Base-by-base conservation (phyloP, 441 rosid species). In the Sinapis alba region DNA sequence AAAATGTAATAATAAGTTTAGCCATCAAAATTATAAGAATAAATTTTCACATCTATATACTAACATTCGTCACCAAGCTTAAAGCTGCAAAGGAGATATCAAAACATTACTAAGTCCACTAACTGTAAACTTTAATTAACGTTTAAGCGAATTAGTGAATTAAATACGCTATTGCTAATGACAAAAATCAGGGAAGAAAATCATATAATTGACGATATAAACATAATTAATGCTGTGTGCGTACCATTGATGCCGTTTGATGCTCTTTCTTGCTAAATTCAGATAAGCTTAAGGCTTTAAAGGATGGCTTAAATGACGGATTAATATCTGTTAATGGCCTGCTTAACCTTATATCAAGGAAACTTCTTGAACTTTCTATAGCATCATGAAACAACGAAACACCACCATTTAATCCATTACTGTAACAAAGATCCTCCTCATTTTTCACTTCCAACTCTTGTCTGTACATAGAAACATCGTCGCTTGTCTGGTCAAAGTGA, bases 191-290 rank as follows among this genome's bases (percentile, higher is more conserved):
- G 24, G 26, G 6, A 36, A 69, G 12, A 23, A 13, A 57, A 66
- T 47, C 20, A 74, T 27, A 19, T 53, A 43, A 19, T 53, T 53
- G 26, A 53, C 20, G 10, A 63, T 73, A 41, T 73, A 58, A 65
- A 43, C 9, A 60, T 10, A 68, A 1, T 61, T 23, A n/a, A 63
- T 15, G 47, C 30, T 12, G 59, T 27, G 54, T 27, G 68, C 90
- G 72, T 71, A 90, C 89, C 78, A 23, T 56, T 15, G 87, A 68
- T 68, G 82, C 70, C 43, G 83, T 51, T 68, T 77, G 86, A 26
- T 78, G 78, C 36, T 83, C 86, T 81, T 83, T 89, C 81, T 87
- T 90, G 80, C 83, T 85, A 28, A 80, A 70, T 63, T 87, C 85
- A 0, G 91, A 87, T 61, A 78, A 66, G 78, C 50, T 83, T 79